These are phyloP conservation scores for Serendipita sp. DNA, from an alignment of 768 basidiomycete genomes.

Conservation along the genomic window DNA sequence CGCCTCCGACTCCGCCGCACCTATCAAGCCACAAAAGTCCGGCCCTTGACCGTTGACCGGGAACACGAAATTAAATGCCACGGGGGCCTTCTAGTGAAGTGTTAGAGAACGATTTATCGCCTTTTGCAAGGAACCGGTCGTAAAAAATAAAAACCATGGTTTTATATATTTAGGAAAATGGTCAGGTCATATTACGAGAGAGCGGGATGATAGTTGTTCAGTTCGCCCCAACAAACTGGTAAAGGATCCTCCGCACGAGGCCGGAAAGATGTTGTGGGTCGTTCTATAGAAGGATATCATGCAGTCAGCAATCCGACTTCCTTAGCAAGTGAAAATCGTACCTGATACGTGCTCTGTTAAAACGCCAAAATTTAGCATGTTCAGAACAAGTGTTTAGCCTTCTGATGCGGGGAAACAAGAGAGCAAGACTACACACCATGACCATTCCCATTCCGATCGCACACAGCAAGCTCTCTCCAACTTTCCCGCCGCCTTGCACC, in stretches of 20 bases:
- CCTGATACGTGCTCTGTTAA: constrained; percentile 62
- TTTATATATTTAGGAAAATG: no score
- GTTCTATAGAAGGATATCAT: constrained; percentile 23
- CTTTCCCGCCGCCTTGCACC: constrained; percentile 47
- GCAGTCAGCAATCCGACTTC: neutral
- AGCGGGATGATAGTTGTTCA: constrained; percentile 19
- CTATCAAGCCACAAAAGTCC: no score
- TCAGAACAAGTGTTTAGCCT: neutral
- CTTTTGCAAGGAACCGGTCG: no score
- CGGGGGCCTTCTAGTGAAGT: no score
- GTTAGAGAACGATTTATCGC: no score
- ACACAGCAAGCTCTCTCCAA: constrained; percentile 50
- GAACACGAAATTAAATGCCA: no score
- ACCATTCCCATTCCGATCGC: constrained; percentile 84
- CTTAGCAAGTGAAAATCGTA: constrained; percentile 12
- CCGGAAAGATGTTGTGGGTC: constrained; percentile 74
- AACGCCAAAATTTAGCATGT: constrained; percentile 3
- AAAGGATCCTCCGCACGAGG: constrained; percentile 63
- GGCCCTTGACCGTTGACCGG: no score
- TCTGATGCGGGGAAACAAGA: neutral
- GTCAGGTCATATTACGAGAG: no score
- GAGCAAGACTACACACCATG: constrained; percentile 48
- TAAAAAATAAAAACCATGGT: no score
- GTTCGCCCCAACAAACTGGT: constrained; percentile 83
- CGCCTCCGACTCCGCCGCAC: no score